Evolutionary conservation across 345 rosid species (phyloP).

Genomic region (Noccaea caerulescens): DNA sequence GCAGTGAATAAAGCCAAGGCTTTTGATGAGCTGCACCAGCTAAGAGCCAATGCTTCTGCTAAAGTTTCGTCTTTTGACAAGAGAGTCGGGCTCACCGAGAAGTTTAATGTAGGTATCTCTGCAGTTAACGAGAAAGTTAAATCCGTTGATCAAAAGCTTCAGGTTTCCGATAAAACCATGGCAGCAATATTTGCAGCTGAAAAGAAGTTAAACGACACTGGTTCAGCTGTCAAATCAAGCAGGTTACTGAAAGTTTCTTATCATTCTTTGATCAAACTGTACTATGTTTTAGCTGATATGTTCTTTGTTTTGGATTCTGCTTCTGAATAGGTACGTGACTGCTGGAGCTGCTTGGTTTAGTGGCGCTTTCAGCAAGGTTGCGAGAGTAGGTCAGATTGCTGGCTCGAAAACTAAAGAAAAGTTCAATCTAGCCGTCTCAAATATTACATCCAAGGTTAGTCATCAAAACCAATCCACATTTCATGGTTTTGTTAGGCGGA

Average conservation of each 20-base stretch:
- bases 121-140: constrained; percentile 91
- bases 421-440: constrained; percentile 76
- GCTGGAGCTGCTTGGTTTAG: constrained; percentile 92
- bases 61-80: constrained; percentile 79
- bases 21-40: constrained; percentile 83
- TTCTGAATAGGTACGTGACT: constrained; percentile 64
- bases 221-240: constrained; percentile 98
- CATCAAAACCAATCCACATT: constrained; percentile 9
- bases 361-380: constrained; percentile 88
- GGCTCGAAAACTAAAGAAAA: constrained; percentile 88
- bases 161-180: constrained; percentile 95
- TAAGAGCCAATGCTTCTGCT: constrained; percentile 91
- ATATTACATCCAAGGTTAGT: constrained; percentile 80
- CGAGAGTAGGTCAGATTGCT: constrained; percentile 88
- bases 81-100: constrained; percentile 83
- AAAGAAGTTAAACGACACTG: constrained; percentile 86
- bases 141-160: constrained; percentile 93
- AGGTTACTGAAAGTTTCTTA: constrained; percentile 48
- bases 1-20: constrained; percentile 94
- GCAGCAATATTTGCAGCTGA: constrained; percentile 97
- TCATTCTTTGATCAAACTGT: not conserved
- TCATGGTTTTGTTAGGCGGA: not conserved
- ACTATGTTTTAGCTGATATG: constrained; percentile 3
- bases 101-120: constrained; percentile 81
- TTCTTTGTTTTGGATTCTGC: constrained; percentile 15